Base-by-base conservation (phyloP, 148 eudicot genomes). In the Persicaria maculosa region DNA sequence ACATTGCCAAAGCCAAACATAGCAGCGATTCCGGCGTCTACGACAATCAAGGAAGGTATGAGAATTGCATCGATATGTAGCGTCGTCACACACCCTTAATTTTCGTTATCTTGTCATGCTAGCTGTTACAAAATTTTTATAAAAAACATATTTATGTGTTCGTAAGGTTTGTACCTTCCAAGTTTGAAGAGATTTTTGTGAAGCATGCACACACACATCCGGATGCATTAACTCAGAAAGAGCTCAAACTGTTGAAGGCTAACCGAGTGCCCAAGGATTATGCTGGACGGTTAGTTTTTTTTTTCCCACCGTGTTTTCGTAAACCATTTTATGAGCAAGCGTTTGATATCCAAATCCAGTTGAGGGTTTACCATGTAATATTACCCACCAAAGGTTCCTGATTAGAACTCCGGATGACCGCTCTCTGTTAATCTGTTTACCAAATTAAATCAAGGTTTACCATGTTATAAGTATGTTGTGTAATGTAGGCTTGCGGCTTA, bases 141-240 rank as follows among this genome's bases (percentile, higher is more conserved):
- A n/a, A n/a, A n/a, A n/a, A 31, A 31, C 40, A 64, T 22, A 20
- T 22, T 12, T 22, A 22, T 64, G 15, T 22, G 20, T 64, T 9
- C 17, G 44, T 22, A 64, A 91, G 97, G 89, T 89, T 89, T 57
- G 88, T 86, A 19, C 81, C 74, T 12, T 64, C 78, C 14, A 91
- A 89, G 83, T 91, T 91, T 59, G 92, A 91, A 77, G 89, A 84
- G 74, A 87, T 91, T 3, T 91, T 91, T 71, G 43, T 4, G 11
- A 85, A 87, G 81, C 89, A 91, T 22, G 93, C 92, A 9, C 81
- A 17, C 6, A 72, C 81, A 59, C 77, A 81, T 45, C 19, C 81
- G 7, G 58, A 82, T 54, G 88, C 90, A 43, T 74, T 91, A 50
- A 87, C 90, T 14, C 61, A 78, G n/a, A 77, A 84, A 3, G 97